Evolutionary conservation across 306 rosid genomes (phyloP).

Genomic region (Rubus idaeus): DNA sequence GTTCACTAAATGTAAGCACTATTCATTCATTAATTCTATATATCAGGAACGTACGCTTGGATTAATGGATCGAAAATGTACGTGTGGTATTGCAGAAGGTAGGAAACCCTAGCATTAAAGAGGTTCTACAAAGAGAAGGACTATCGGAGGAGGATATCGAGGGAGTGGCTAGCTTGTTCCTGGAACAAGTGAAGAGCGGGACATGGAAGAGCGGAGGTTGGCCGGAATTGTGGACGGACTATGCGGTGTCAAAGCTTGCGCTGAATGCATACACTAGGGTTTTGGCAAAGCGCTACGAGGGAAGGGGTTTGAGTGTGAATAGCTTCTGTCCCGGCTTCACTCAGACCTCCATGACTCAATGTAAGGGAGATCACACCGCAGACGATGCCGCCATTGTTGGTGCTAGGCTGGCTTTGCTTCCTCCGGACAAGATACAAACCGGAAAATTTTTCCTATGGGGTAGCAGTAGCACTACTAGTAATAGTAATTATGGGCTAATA

Average conservation of each 20-base stretch:
- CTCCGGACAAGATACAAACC: conserved; percentile 52
- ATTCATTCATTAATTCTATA: no score
- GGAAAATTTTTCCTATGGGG: conserved; percentile 53
- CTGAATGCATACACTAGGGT: conserved; percentile 66
- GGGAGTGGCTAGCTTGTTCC: conserved; percentile 43
- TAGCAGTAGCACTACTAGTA: not conserved
- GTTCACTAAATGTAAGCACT: conserved; percentile 54
- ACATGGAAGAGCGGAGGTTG: conserved; percentile 72
- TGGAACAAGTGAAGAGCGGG: conserved; percentile 52
- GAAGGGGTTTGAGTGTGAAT: conserved; percentile 48
- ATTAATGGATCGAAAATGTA: not conserved
- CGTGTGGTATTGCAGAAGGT: conserved; percentile 44
- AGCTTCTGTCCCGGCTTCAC: conserved; percentile 92
- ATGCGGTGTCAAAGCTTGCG: conserved; percentile 82
- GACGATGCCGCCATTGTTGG: conserved; percentile 52
- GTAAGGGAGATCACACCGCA: conserved; percentile 66
- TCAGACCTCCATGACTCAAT: conserved; percentile 78
- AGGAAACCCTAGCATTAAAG: conserved; percentile 42
- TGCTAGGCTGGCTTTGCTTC: conserved; percentile 59
- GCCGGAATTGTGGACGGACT: conserved; percentile 89
- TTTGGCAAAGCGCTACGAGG: conserved; percentile 49
- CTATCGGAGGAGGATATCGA: conserved; percentile 53
- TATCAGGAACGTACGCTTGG: no score
- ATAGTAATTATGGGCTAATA: not conserved
- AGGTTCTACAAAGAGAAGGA: conserved; percentile 30